Evolutionary conservation across 352 stramenopile species (phyloP).

Genomic region (Phytophthora syringae): DNA sequence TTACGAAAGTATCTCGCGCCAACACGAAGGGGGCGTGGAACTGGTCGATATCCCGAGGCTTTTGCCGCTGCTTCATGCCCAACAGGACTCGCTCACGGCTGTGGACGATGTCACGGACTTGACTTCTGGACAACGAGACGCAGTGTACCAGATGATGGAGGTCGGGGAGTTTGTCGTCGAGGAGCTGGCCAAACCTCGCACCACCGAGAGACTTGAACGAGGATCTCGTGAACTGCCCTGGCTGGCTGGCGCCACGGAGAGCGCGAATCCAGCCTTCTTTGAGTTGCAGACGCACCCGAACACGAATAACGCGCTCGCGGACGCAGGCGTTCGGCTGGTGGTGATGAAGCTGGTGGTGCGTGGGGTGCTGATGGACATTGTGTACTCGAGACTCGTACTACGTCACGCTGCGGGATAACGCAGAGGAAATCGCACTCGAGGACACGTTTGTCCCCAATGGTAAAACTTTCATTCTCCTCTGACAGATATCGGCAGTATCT

Average conservation of each 20-base stretch:
- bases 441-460: constrained; percentile 69
- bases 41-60: constrained; percentile 53
- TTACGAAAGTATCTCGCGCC: constrained; percentile 29
- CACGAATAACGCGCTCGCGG: constrained; percentile 47
- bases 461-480: constrained; percentile 15
- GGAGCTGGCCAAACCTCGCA: constrained; percentile 68
- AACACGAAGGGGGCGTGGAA: constrained; percentile 22
- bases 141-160: constrained; percentile 73
- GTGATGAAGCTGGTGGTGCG: constrained; percentile 80
- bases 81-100: constrained; percentile 52
- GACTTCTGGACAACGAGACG: constrained; percentile 51
- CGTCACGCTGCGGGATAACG: constrained; percentile 57
- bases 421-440: constrained; percentile 58
- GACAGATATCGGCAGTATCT: background rate
- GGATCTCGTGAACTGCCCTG: constrained; percentile 56
- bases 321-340: constrained; percentile 51
- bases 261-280: constrained; percentile 55
- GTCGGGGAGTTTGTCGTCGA: constrained; percentile 74
- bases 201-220: constrained; percentile 52
- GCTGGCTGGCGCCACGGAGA: constrained; percentile 45
- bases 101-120: constrained; percentile 55
- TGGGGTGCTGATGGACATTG: constrained; percentile 63
- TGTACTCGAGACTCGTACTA: constrained; percentile 75
- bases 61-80: constrained; percentile 57
- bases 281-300: constrained; percentile 61